A percentile compares a stretch with the other conserved stretches of the same genome.
Conservation (phyloP, 106 monocot genomes). For the Ottelia alismoides region DNA sequence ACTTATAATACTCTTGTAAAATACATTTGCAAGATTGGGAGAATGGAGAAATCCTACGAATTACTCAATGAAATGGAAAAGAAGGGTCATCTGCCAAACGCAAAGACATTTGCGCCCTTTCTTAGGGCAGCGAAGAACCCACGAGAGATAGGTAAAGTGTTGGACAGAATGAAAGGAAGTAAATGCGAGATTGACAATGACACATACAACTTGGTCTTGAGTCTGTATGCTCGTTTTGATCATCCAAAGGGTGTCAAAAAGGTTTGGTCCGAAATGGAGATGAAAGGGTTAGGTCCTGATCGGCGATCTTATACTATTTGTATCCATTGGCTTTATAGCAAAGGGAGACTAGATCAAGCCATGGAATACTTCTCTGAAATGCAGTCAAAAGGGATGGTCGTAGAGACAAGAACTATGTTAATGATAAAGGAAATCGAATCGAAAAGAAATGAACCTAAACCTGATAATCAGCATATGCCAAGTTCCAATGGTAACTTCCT, state of each 20-base stretch:
- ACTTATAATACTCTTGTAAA: slow-evolving; percentile 89
- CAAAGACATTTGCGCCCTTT: slow-evolving; percentile 61
- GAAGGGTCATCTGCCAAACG: slow-evolving; percentile 43
- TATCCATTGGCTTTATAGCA: slow-evolving; percentile 52
- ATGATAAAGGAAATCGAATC: slow-evolving; percentile 48
- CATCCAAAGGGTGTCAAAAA: slow-evolving; percentile 25
- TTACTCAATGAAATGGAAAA: slow-evolving; percentile 73
- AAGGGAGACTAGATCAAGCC: slow-evolving; percentile 47
- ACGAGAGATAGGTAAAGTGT: slow-evolving; percentile 33
- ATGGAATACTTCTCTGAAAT: slow-evolving; percentile 38
- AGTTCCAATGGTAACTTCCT: too few relatives aligned
- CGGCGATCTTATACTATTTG: slow-evolving; percentile 66
- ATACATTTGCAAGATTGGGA: slow-evolving; percentile 60
- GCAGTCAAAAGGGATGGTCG: slow-evolving; percentile 62
- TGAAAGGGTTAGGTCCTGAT: slow-evolving; percentile 59
- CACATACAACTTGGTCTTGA: slow-evolving; percentile 53
- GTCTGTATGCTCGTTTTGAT: slow-evolving; percentile 48
- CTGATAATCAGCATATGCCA: too few relatives aligned
- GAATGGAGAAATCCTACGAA: slow-evolving; percentile 61
- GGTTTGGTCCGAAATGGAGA: slow-evolving; percentile 76
- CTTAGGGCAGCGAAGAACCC: slow-evolving; percentile 36
- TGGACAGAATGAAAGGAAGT: slow-evolving; percentile 38
- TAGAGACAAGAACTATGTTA: slow-evolving; percentile 50
- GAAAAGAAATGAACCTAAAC: slow-evolving; percentile 14
- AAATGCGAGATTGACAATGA: slow-evolving; percentile 42